Conservation (phyloP, 441 rosid species). For the Jatropha podagrica region DNA sequence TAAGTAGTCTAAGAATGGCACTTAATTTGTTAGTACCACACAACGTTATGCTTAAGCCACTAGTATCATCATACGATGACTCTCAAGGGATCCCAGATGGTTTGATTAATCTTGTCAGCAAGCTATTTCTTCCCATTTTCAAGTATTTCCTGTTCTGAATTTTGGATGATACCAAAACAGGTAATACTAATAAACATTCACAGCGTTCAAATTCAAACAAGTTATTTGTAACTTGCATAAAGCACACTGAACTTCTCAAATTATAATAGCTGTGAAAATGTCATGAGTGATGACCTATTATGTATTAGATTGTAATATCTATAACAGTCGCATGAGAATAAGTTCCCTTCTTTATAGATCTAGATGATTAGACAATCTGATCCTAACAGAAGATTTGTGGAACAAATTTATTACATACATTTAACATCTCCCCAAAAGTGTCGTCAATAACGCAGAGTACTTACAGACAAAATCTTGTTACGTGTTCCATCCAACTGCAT, state of each 20-base stretch:
- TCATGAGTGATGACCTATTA: neutral
- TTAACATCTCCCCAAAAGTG: neutral
- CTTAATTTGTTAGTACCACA: too few species aligned
- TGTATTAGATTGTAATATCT: neutral
- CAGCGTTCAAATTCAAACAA: neutral
- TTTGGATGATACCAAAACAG: neutral
- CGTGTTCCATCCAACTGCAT: conserved; percentile 95
- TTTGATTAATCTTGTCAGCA: neutral
- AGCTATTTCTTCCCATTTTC: conserved; percentile 1
- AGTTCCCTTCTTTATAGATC: neutral
- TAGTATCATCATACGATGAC: too few species aligned
- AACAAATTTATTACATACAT: neutral
- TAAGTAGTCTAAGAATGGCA: neutral
- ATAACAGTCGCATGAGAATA: neutral
- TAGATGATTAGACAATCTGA: neutral
- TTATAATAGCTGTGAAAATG: neutral
- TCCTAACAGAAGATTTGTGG: neutral
- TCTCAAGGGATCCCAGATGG: neutral
- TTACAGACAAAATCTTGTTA: conserved; percentile 88
- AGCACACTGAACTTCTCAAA: neutral
- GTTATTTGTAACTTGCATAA: neutral
- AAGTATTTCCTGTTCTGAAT: neutral
- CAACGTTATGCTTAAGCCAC: neutral
- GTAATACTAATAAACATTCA: neutral
- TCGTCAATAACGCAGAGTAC: conserved; percentile 17